Conservation (phyloP, 257 asterid genomes). For the Mitragyna speciosa region DNA sequence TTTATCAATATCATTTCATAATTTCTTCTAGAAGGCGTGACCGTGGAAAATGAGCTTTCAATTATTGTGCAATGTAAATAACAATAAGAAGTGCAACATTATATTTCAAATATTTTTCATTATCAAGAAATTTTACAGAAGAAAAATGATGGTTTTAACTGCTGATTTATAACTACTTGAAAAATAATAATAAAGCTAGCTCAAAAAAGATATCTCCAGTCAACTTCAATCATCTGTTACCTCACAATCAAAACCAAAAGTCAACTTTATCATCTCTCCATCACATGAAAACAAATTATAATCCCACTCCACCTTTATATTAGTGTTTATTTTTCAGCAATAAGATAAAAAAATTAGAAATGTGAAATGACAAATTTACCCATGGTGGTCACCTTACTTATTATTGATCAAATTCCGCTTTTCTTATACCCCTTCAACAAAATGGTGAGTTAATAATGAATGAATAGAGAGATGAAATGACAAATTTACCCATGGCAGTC, state of each 20-base stretch:
- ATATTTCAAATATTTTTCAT: too few relatives aligned
- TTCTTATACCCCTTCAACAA: too few relatives aligned
- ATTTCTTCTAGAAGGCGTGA: not conserved
- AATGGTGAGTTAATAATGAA: too few relatives aligned
- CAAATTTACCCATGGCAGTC: slow-evolving; percentile 22
- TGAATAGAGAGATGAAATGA: not conserved
- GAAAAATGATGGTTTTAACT: not conserved
- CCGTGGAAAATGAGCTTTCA: not conserved
- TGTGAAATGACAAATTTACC: too few relatives aligned
- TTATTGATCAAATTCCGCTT: too few relatives aligned
- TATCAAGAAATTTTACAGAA: not conserved
- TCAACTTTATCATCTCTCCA: slow-evolving; percentile 1
- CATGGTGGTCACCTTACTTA: too few relatives aligned
- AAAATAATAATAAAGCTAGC: not conserved
- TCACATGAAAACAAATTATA: slow-evolving; percentile 8
- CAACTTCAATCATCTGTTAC: not conserved
- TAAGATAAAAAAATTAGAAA: too few relatives aligned
- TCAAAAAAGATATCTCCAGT: slow-evolving; percentile 1
- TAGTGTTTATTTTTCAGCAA: too few relatives aligned
- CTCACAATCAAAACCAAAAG: not conserved
- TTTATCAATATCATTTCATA: not conserved
- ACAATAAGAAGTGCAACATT: not conserved
- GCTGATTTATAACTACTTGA: not conserved
- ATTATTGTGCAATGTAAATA: not conserved
- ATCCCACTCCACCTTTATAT: too few relatives aligned